Percentiles rank a stretch among this genome's conserved stretches.
phyloP scores from a whole-genome alignment of 306 rosid species.

The Cucurbita pepo region DNA sequence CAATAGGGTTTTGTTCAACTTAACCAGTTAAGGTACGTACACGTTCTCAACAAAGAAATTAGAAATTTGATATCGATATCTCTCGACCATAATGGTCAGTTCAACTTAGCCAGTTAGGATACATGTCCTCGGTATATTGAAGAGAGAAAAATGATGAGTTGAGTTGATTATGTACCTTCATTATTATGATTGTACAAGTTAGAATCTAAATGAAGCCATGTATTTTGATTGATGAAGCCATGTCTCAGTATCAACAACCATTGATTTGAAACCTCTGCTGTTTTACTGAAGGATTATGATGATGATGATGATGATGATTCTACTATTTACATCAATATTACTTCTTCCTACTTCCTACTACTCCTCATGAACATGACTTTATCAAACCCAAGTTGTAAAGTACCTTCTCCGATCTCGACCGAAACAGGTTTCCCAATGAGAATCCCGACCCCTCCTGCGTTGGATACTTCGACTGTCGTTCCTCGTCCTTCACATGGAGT shows the following conservation, averaged over 20 bases:
- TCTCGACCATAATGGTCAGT: too few relatives aligned
- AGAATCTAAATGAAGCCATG: neutral
- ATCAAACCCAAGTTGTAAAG: conserved; percentile 6
- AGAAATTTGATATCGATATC: too few relatives aligned
- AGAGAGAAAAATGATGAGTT: too few relatives aligned
- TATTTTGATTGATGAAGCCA: neutral
- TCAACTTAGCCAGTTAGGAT: too few relatives aligned
- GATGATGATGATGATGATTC: neutral
- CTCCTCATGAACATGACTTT: conserved; percentile 1
- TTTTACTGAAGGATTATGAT: neutral
- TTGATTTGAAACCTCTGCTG: conserved; percentile 1
- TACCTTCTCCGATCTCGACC: conserved; percentile 25
- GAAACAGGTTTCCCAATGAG: conserved; percentile 53
- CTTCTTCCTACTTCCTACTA: neutral
- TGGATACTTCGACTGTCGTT: conserved; percentile 25
- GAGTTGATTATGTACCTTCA: neutral
- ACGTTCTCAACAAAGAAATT: too few relatives aligned
- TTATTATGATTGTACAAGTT: neutral
- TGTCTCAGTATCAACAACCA: neutral
- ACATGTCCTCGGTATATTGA: too few relatives aligned
- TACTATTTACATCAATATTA: neutral
- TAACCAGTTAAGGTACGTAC: too few relatives aligned
- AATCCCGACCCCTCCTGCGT: conserved; percentile 38
- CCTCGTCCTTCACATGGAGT: conserved; percentile 44
- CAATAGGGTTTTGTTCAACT: too few relatives aligned